These are phyloP conservation scores for Przewalskia tangutica DNA, from an alignment of 257 asterid species.

Conservation along the genomic window DNA sequence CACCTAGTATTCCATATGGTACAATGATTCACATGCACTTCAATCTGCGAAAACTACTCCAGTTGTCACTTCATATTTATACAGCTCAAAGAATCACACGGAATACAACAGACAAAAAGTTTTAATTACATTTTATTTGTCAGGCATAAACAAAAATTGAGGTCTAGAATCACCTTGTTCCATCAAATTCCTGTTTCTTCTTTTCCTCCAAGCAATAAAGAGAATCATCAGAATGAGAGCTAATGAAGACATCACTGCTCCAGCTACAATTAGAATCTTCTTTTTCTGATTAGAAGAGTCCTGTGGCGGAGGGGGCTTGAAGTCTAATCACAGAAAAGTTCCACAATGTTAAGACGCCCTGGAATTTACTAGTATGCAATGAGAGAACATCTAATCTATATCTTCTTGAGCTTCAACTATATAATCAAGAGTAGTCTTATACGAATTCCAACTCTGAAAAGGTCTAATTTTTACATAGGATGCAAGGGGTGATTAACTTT, in stretches of 20 bases:
- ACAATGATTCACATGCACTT: background rate
- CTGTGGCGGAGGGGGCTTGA: slow-evolving; percentile 22
- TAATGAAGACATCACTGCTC: slow-evolving; percentile 18
- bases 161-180: slow-evolving; percentile 37
- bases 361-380: background rate
- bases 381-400: background rate
- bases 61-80: background rate
- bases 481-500: background rate
- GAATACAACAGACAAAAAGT: background rate
- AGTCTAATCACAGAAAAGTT: slow-evolving; percentile 25
- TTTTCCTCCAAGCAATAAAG: slow-evolving; percentile 27
- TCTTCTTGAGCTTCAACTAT: background rate
- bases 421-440: background rate
- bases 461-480: background rate
- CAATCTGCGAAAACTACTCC: background rate
- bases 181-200: slow-evolving; percentile 28
- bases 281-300: slow-evolving; percentile 16
- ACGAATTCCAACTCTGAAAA: background rate
- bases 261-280: slow-evolving; percentile 28
- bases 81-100: background rate
- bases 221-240: slow-evolving; percentile 20
- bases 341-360: background rate
- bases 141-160: background rate
- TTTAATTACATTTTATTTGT: background rate
- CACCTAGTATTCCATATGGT: background rate